Evolutionary conservation across 2,329 filamentous ascomycete genomes (phyloP), one percentile per base, ranked within the genome.

Genomic region (Venturia carpophila): DNA sequence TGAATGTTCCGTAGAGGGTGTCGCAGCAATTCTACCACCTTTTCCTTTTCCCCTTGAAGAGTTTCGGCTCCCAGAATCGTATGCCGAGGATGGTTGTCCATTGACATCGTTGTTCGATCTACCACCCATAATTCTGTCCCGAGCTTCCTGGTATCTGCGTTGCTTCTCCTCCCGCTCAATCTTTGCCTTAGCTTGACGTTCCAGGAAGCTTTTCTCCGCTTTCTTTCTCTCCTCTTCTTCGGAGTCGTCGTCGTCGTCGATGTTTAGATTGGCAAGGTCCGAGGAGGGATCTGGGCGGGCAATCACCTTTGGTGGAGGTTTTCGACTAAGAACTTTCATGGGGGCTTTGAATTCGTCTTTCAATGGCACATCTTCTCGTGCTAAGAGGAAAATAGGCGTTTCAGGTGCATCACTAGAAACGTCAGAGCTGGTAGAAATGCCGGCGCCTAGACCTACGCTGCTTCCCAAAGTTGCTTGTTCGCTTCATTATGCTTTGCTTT

Each of bases 121-220:
- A 64, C 65, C 72, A 24, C 92, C 92, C 75, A 97, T 93, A 65
- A 97, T 87, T 73, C 92, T 89, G 70, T 93, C 91, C 39, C 93
- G 84, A 6, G 87, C 90, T 78, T 96, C 92, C 67, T 95, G 90
- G 74, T 97, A 97, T 67, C 89, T 89, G 65, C 87, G 87, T 78
- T 96, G 90, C 79, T 94, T 96, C 78, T 96, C 92, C 72, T 95
- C 92, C 11, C 87, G 84, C 70, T 96, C 91, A 61, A 84, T 83
- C 73, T 91, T 86, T 64, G 92, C 90, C 72, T 89, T 89, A 30
- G 86, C 84, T 67, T 89, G 86, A 42, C 92, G 84, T 78, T 96
- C 89, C 70, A 93, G 90, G 3, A 88, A 84, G 0, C 85, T 89
- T 55, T 85, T 83, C 69, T 86, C 85, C 24, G 82, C 79, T 68